Percentiles rank a stretch among this genome's conserved stretches.
Evolutionary conservation across 2,329 filamentous ascomycete genomes (phyloP).

Genomic region (Venturia nashicola): DNA sequence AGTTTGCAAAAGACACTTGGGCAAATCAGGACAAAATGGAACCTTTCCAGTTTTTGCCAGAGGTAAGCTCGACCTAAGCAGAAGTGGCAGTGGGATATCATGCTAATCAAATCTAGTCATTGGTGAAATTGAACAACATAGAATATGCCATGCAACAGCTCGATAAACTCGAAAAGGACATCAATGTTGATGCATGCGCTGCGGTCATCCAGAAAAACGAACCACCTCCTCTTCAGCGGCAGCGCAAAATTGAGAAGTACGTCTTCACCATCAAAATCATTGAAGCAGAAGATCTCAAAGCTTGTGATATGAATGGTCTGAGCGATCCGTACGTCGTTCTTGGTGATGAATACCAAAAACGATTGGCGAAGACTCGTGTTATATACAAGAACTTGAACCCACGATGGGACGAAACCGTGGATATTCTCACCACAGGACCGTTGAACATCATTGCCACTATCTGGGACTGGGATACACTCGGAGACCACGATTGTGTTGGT

Average conservation of each 20-base stretch:
- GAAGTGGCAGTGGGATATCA: background rate
- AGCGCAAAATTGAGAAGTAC: slow-evolving; percentile 69
- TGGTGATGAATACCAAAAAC: slow-evolving; percentile 94
- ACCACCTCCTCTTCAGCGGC: slow-evolving; percentile 55
- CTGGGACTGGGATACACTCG: slow-evolving; percentile 96
- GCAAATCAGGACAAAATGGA: slow-evolving; percentile 85
- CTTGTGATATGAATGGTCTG: slow-evolving; percentile 87
- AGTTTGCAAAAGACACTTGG: slow-evolving; percentile 88
- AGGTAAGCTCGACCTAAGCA: slow-evolving; percentile 41
- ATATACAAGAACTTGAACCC: slow-evolving; percentile 85
- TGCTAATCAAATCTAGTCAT: slow-evolving; percentile 46
- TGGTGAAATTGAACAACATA: slow-evolving; percentile 96
- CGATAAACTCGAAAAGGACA: slow-evolving; percentile 75
- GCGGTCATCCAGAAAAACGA: slow-evolving; percentile 64
- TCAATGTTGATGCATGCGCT: slow-evolving; percentile 86
- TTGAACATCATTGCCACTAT: slow-evolving; percentile 93
- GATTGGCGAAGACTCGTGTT: slow-evolving; percentile 85
- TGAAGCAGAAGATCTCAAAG: slow-evolving; percentile 92
- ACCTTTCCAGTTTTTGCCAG: slow-evolving; percentile 90
- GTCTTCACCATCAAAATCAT: slow-evolving; percentile 99
- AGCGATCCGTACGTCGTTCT: slow-evolving; percentile 97
- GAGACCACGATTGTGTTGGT: slow-evolving; percentile 94
- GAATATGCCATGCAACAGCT: slow-evolving; percentile 89
- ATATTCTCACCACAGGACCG: slow-evolving; percentile 84
- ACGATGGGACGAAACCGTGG: slow-evolving; percentile 92